Evolutionary conservation across 192 early-diverging fungal genomes (phyloP).

Genomic region (Spizellomyces punctatus): DNA sequence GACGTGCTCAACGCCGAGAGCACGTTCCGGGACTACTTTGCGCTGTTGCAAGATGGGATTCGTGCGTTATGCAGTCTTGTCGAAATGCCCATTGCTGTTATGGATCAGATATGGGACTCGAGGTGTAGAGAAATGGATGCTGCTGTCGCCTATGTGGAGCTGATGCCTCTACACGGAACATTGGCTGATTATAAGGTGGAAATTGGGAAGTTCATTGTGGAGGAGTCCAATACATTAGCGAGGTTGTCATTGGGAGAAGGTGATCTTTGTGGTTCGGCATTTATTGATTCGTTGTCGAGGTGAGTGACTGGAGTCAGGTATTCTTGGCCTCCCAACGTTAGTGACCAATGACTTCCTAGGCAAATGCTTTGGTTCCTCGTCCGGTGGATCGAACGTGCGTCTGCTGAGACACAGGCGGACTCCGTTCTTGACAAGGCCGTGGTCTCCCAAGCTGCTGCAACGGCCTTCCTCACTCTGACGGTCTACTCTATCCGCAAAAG

Average conservation of each 20-base stretch:
- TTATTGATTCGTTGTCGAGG: slow-evolving; percentile 36
- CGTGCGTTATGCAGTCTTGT: slow-evolving; percentile 49
- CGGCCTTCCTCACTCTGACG: slow-evolving; percentile 43
- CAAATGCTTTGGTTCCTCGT: slow-evolving; percentile 47
- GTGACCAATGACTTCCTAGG: slow-evolving; percentile 15
- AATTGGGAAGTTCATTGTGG: slow-evolving; percentile 36
- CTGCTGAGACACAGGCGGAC: not conserved
- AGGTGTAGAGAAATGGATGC: slow-evolving; percentile 53
- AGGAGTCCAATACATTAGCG: slow-evolving; percentile 42
- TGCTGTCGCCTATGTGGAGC: slow-evolving; percentile 45
- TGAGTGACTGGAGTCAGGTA: slow-evolving; percentile 6
- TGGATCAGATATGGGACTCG: slow-evolving; percentile 44
- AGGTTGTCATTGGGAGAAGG: slow-evolving; percentile 29
- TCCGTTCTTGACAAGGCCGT: slow-evolving; percentile 2
- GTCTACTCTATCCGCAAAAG: slow-evolving; percentile 31
- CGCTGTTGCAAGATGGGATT: slow-evolving; percentile 48
- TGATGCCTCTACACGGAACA: slow-evolving; percentile 38
- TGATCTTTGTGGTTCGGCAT: slow-evolving; percentile 6
- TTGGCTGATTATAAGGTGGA: slow-evolving; percentile 16
- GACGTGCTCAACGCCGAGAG: slow-evolving; percentile 48
- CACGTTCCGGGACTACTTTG: slow-evolving; percentile 54
- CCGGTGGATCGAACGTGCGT: slow-evolving; percentile 40
- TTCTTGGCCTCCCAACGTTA: not conserved
- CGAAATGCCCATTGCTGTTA: slow-evolving; percentile 53
- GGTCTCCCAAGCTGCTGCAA: slow-evolving; percentile 43